A percentile compares a stretch with the other conserved stretches of the same genome.
These are phyloP conservation scores for Lathyrus tuberosus DNA, from an alignment of 306 rosid genomes.

Conservation along the genomic window DNA sequence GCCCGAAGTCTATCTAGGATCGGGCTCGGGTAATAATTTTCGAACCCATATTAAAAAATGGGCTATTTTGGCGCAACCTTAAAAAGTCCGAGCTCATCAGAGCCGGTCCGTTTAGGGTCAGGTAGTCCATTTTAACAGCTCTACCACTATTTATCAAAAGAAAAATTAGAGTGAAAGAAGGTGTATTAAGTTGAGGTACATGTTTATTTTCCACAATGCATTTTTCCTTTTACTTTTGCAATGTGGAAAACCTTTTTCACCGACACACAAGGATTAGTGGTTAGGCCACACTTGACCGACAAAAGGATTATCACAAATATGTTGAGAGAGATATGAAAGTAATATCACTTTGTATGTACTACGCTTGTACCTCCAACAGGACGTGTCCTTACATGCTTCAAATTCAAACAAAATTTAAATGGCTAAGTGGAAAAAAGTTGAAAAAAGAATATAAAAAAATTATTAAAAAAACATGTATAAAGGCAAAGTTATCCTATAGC, in stretches of 20 bases:
- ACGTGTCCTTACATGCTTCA: conserved; percentile 59
- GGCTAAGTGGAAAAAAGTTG: background rate
- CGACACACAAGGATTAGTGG: conserved; percentile 43
- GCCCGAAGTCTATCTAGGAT: too few species aligned
- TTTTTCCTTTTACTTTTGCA: conserved; percentile 33
- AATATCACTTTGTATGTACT: conserved; percentile 62
- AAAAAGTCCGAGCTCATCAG: too few species aligned
- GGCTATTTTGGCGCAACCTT: too few species aligned
- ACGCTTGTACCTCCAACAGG: conserved; percentile 62
- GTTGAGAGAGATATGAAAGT: conserved; percentile 49
- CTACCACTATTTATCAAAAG: too few species aligned
- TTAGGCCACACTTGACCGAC: conserved; percentile 50
- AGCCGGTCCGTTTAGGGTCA: too few species aligned
- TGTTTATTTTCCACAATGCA: conserved; percentile 13
- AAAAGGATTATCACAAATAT: conserved; percentile 56
- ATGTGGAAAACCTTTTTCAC: conserved; percentile 40
- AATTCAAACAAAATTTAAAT: background rate
- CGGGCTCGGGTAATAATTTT: too few species aligned
- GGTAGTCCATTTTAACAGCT: too few species aligned
- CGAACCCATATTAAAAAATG: too few species aligned
- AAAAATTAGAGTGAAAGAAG: too few species aligned
- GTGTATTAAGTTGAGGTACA: conserved; percentile 11
- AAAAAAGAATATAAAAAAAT: conserved; percentile 22
- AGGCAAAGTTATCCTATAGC: conserved; percentile 41
- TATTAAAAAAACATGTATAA: conserved; percentile 35